Percentiles rank a stretch among this genome's conserved stretches.
phyloP scores from a whole-genome alignment of 2,329 filamentous ascomycete genomes.

The Sarocladium kiliense region DNA sequence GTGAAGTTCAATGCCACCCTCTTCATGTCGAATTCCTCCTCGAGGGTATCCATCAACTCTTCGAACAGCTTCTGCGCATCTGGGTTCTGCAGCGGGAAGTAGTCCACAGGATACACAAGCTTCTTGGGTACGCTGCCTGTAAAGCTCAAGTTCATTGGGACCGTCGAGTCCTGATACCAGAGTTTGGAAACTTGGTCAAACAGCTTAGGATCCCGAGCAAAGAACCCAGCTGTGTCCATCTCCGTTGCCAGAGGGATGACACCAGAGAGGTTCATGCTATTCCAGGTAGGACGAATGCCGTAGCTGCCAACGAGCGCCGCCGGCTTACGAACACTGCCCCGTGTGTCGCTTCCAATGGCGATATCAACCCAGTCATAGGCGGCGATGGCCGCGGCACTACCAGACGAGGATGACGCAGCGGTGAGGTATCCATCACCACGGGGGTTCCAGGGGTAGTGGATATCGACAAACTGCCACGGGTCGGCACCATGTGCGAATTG shows the following conservation, averaged over 20 bases:
- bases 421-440: conserved; percentile 23
- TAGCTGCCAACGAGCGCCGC: conserved; percentile 12
- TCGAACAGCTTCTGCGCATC: conserved; percentile 11
- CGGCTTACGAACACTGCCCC: conserved; percentile 14
- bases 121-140: background rate
- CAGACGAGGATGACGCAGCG: conserved; percentile 20
- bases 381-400: conserved; percentile 20
- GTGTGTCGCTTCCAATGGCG: conserved; percentile 15
- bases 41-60: conserved; percentile 6
- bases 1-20: conserved; percentile 5
- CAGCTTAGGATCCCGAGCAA: conserved; percentile 12
- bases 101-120: conserved; percentile 10
- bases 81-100: conserved; percentile 10
- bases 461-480: conserved; percentile 38
- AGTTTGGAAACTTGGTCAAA: conserved; percentile 8
- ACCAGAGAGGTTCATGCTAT: conserved; percentile 10
- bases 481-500: conserved; percentile 34
- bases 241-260: conserved; percentile 12
- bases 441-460: conserved; percentile 22
- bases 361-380: conserved; percentile 24
- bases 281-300: conserved; percentile 13
- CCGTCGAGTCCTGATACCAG: conserved; percentile 1
- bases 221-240: conserved; percentile 13
- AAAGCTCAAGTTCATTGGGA: background rate
- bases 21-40: background rate